These are phyloP conservation scores for Trichomonas vaginalis DNA, from an alignment of 208 protist genomes.

Conservation along the genomic window DNA sequence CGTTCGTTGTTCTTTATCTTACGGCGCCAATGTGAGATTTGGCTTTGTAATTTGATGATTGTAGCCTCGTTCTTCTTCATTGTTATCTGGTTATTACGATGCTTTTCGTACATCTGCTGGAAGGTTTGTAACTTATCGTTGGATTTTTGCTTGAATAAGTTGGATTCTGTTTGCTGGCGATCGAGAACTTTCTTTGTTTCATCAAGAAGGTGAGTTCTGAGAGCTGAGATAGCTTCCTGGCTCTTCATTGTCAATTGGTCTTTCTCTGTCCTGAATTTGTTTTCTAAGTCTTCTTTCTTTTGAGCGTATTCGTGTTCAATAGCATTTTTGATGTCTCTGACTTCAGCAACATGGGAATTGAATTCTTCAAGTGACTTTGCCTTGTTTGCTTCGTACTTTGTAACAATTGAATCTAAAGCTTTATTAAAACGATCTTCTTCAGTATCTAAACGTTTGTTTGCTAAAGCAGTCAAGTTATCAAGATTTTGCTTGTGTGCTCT, in stretches of 20 bases:
- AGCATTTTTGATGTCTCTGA: background rate
- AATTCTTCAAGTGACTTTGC: background rate
- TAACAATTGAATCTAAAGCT: background rate
- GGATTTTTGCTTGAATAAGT: background rate
- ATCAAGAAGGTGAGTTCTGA: background rate
- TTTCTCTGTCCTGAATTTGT: background rate
- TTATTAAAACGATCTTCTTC: background rate
- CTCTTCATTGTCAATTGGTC: background rate
- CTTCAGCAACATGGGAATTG: background rate
- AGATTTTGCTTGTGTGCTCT: background rate
- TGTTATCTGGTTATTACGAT: background rate
- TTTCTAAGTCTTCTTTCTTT: background rate
- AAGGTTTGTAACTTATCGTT: background rate
- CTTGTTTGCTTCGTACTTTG: background rate
- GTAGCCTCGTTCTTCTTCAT: background rate
- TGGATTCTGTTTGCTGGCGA: background rate
- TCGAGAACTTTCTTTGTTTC: background rate
- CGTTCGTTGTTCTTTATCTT: constrained; percentile 13
- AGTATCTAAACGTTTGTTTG: background rate
- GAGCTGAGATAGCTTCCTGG: background rate
- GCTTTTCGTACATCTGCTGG: constrained; percentile 9
- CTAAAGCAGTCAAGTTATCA: background rate
- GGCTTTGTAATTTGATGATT: background rate
- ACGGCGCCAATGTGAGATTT: background rate
- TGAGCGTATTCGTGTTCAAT: constrained; percentile 8